phyloP scores from a whole-genome alignment of 306 rosid genomes.

The Gastrolobium villosum region DNA sequence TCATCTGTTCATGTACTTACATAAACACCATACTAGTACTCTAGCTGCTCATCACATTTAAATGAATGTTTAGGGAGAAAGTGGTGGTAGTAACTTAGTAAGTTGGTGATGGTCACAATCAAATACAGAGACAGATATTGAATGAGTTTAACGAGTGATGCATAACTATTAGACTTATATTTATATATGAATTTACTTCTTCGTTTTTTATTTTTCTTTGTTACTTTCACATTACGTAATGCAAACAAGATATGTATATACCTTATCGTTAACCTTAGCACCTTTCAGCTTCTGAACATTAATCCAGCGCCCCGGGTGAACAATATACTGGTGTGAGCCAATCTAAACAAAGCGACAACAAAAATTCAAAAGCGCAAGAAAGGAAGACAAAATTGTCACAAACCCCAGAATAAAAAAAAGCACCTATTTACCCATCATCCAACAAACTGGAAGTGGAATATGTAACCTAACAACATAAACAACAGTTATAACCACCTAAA shows the following conservation, averaged over 20 bases:
- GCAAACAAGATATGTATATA: constrained; percentile 42
- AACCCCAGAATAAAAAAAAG: neutral
- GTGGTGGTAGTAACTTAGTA: constrained; percentile 2
- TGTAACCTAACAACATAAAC: neutral
- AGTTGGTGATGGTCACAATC: constrained; percentile 13
- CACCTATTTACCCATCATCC: constrained; percentile 11
- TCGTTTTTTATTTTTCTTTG: no score
- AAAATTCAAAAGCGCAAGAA: constrained; percentile 33
- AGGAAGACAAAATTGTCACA: constrained; percentile 27
- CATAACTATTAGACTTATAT: neutral
- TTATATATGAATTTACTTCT: no score
- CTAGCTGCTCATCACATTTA: neutral
- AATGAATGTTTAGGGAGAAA: constrained; percentile 29
- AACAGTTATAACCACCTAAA: constrained; percentile 20
- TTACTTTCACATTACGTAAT: no score
- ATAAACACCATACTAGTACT: constrained; percentile 8
- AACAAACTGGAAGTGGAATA: constrained; percentile 11
- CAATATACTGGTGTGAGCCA: constrained; percentile 92
- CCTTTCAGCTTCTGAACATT: constrained; percentile 89
- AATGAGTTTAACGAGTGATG: constrained; percentile 8
- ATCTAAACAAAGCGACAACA: constrained; percentile 56
- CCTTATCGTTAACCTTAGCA: constrained; percentile 89
- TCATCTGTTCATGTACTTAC: neutral
- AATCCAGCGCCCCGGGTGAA: constrained; percentile 88
- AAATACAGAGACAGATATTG: neutral